Conservation (phyloP, 2,329 filamentous ascomycete genomes). For the Malbranchea zuffiana region DNA sequence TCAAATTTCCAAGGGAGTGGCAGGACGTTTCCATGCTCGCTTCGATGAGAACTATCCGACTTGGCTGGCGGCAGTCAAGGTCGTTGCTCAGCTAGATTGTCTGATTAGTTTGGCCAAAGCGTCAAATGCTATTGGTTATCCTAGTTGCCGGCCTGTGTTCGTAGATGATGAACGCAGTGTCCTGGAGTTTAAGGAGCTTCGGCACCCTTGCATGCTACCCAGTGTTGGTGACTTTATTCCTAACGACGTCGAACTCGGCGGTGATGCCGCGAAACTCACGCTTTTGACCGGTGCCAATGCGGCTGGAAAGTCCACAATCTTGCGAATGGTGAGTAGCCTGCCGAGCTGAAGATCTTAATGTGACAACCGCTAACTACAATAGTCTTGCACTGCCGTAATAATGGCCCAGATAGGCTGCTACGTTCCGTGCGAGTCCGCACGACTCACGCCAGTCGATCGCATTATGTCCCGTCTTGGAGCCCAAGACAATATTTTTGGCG, state of each 20-base stretch:
- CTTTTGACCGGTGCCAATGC: constrained; percentile 93
- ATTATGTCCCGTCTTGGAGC: constrained; percentile 98
- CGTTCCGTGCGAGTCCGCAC: constrained; percentile 70
- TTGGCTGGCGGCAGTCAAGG: constrained; percentile 83
- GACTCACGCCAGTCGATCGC: constrained; percentile 80
- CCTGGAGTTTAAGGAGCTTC: constrained; percentile 82
- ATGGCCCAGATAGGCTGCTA: constrained; percentile 96
- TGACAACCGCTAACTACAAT: constrained; percentile 10
- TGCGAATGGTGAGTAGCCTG: constrained; percentile 71
- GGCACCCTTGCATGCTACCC: constrained; percentile 88
- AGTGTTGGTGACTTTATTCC: constrained; percentile 91
- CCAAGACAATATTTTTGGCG: constrained; percentile 97
- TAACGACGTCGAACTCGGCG: constrained; percentile 82
- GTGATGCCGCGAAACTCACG: constrained; percentile 69
- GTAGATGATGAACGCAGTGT: constrained; percentile 74
- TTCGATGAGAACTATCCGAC: constrained; percentile 78
- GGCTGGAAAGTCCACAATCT: constrained; percentile 89
- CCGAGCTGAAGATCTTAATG: background rate
- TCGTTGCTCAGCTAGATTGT: constrained; percentile 87
- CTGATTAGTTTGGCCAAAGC: constrained; percentile 86
- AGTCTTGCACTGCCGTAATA: constrained; percentile 92
- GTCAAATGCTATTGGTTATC: constrained; percentile 70
- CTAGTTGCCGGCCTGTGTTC: constrained; percentile 81
- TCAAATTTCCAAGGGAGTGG: constrained; percentile 80
- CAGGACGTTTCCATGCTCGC: constrained; percentile 67